Percentiles rank a stretch among this genome's conserved stretches.
These are phyloP conservation scores for Leccinellum rugosiceps DNA, from an alignment of 768 basidiomycete species.

Conservation along the genomic window DNA sequence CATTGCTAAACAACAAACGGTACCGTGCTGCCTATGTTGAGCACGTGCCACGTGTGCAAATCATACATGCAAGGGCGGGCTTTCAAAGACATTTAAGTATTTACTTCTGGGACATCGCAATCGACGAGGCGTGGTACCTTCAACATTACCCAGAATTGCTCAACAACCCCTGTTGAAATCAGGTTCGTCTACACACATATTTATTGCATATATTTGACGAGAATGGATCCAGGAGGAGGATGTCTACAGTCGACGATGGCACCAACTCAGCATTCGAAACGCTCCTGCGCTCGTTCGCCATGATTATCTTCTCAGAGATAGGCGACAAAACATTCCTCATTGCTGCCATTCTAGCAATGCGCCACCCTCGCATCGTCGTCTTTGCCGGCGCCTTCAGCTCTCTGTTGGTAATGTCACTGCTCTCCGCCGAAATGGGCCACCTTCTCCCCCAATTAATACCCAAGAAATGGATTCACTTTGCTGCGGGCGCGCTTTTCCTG, in stretches of 20 bases:
- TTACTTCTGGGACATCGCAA: background rate
- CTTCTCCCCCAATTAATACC: constrained; percentile 85
- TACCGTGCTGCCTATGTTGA: too few relatives aligned
- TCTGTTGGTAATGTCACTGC: constrained; percentile 87
- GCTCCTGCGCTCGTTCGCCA: constrained; percentile 74
- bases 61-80: background rate
- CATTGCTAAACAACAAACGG: background rate
- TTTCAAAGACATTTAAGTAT: background rate
- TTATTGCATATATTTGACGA: background rate
- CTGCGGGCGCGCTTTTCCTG: constrained; percentile 81
- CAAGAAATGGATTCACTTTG: constrained; percentile 57
- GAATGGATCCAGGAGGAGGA: constrained; percentile 12
- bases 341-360: constrained; percentile 90
- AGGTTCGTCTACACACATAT: background rate
- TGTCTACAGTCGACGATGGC: constrained; percentile 18
- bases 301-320: constrained; percentile 92
- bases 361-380: constrained; percentile 81
- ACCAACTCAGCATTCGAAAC: constrained; percentile 36
- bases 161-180: background rate
- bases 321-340: constrained; percentile 94
- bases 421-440: constrained; percentile 92
- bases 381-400: constrained; percentile 88
- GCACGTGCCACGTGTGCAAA: background rate
- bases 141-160: background rate
- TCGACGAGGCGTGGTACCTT: background rate